Base-by-base conservation (phyloP, 164 flowering plant species). In the Buxus sempervirens region DNA sequence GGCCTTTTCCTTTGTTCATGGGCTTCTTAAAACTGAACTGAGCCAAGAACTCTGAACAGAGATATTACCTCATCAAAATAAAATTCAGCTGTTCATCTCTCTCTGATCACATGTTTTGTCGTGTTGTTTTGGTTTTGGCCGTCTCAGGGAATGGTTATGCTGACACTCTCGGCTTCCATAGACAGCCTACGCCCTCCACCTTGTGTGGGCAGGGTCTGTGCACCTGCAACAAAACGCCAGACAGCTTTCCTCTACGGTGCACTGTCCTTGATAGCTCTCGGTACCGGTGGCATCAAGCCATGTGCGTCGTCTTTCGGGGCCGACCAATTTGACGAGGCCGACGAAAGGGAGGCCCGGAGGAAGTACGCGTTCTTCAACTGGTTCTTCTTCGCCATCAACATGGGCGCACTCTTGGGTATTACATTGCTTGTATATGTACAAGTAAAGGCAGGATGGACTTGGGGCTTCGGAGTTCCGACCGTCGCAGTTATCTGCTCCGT, bases 351-450 rank as follows among this genome's bases (percentile, higher is more conserved):
- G 75, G 77, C 64, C 38, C 49, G 6, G 0, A 81, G 82, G 72
- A 88, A 86, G 54, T 84, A 68, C 67, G 69, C 86, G 0, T 90
- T 88, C 76, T 90, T 90, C 76, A 85, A 90, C 68, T 90, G 93
- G 96, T 88, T 90, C 81, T 88, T 88, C 85, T 86, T 88, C 24
- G 90, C 90, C 65, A 86, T 86, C 67, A 88, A 83, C 82, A 83
- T 80, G 67, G 96, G 96, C 3, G 90, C 82, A 0, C 70, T 88
- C 18, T 18, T 87, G 1, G 90, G 86, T 0, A 73, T 87, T 54
- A 87, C 94, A 0, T 24, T 88, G 0, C 1, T 88, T 64, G 91
- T 87, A 2, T 85, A 82, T 60, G 4, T 83, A 1, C 82, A 82
- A 65, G 81, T 53, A 1, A 56, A 75, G 66, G 63, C 71, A 20